Evolutionary conservation across 495 filamentous ascomycete genomes (phyloP).

Genomic region (Hyaloscypha finlandica): DNA sequence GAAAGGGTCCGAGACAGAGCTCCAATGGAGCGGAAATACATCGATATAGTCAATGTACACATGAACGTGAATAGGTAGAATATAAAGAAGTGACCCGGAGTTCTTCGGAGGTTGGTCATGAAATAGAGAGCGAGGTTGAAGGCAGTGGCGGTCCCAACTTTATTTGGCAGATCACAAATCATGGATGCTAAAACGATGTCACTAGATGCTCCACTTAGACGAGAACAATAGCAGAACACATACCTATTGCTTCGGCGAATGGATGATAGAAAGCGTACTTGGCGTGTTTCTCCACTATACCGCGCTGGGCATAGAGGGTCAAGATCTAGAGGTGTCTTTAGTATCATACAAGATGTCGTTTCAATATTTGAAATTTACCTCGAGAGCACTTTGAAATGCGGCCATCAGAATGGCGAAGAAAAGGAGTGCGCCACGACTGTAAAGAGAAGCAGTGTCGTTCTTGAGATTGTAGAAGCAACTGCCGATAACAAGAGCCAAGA

Average conservation of each 20-base stretch:
- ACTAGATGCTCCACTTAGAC: slow-evolving; percentile 27
- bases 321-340: slow-evolving; percentile 51
- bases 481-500: slow-evolving; percentile 72
- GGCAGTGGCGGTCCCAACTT: slow-evolving; percentile 36
- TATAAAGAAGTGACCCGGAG: slow-evolving; percentile 77
- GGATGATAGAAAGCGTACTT: slow-evolving; percentile 93
- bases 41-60: slow-evolving; percentile 72
- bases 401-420: slow-evolving; percentile 91
- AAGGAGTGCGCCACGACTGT: slow-evolving; percentile 74
- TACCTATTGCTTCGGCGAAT: slow-evolving; percentile 73
- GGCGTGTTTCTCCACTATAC: slow-evolving; percentile 89
- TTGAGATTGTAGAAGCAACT: slow-evolving; percentile 58
- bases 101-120: slow-evolving; percentile 79
- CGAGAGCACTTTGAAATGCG: slow-evolving; percentile 75
- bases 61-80: slow-evolving; percentile 72
- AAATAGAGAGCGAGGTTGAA: slow-evolving; percentile 83
- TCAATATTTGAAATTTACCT: slow-evolving; percentile 47
- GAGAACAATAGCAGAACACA: background rate
- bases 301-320: slow-evolving; percentile 81
- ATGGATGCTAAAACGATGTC: slow-evolving; percentile 57
- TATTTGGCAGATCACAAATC: slow-evolving; percentile 78
- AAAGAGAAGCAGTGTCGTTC: slow-evolving; percentile 68
- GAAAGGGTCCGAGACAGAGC: slow-evolving; percentile 76
- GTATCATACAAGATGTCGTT: background rate
- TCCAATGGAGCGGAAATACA: slow-evolving; percentile 80